Base-by-base conservation (phyloP, 345 rosid species). In the Passiflora organensis region DNA sequence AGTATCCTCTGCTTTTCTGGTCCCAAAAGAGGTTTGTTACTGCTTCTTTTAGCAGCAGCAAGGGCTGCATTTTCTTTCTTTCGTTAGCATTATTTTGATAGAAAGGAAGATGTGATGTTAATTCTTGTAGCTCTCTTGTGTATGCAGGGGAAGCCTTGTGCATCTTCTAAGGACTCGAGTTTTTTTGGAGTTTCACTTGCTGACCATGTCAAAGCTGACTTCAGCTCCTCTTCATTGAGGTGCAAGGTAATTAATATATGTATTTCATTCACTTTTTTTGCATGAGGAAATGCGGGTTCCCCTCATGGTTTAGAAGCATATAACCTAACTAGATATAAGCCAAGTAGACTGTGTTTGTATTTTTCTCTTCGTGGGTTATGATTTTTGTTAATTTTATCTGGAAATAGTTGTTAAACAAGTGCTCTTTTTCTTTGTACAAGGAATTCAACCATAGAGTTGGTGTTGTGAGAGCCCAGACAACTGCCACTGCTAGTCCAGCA, bases 101-200 rank as follows among this genome's bases (percentile, higher is more conserved):
- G n/a, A n/a, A 25, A 37, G 38, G 11, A 48, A 21, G 10, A 14
- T 16, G 10, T 43, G 12, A 23, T 43, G 0, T 60, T 46, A 22
- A 46, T 23, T 52, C 5, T 46, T 1, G 55, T 39, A 32, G 39
- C 49, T 70, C 56, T 12, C 20, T 2, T 34, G 6, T 63, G 16
- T 13, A 36, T 66, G 64, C 89, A 91, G 96, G 96, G 75, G 1
- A 87, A 81, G 34, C 43, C 55, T 19, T 51, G 68, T 61, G 75
- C 80, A 13, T 81, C 85, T 13, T 78, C 76, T 59, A 85, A 84
- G 76, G 95, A 84, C 39, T 87, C 90, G 10, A 73, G 73, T 55
- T 66, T 91, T 6, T 88, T 88, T 56, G 96, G 96, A 34, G 81
- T 76, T 65, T 82, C 97, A 55, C 50, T 87, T 13, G 71, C 79